phyloP scores from a whole-genome alignment of 306 rosid genomes.

The Rubus idaeus region DNA sequence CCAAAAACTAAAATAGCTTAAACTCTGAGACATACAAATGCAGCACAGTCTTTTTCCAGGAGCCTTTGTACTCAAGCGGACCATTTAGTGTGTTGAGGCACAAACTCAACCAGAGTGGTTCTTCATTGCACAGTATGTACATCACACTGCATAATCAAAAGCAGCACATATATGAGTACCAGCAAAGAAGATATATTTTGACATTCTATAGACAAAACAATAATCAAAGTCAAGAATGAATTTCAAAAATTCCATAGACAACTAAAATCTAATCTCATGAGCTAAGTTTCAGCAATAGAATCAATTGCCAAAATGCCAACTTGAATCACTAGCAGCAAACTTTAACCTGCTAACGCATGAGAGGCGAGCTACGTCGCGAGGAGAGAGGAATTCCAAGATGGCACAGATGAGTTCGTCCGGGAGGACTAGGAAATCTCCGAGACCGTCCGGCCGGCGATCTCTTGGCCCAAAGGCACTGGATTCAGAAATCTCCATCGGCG shows the following conservation, averaged over 20 bases:
- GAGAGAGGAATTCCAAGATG: constrained; percentile 61
- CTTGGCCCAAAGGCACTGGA: constrained; percentile 21
- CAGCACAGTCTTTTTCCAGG: constrained; percentile 89
- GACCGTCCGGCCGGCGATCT: constrained; percentile 78
- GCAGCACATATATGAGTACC: neutral
- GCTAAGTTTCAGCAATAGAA: neutral
- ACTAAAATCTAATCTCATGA: neutral
- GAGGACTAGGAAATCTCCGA: constrained; percentile 72
- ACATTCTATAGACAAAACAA: neutral
- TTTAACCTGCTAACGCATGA: constrained; percentile 90
- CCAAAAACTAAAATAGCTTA: constrained; percentile 13
- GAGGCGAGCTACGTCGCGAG: constrained; percentile 69
- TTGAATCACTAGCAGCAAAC: neutral
- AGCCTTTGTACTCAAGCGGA: constrained; percentile 68
- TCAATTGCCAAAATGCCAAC: neutral
- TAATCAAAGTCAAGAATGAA: neutral
- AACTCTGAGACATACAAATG: constrained; percentile 48
- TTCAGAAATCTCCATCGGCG: constrained; percentile 40
- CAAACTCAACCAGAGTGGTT: constrained; percentile 83
- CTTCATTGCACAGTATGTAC: constrained; percentile 89
- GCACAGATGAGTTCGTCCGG: constrained; percentile 81
- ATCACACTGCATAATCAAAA: constrained; percentile 59
- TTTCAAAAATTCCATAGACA: neutral
- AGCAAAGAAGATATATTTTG: neutral
- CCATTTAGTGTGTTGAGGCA: constrained; percentile 64